A percentile compares a stretch with the other conserved stretches of the same genome.
Conservation (phyloP, 2,329 filamentous ascomycete genomes). For the Trichoderma aggressivum region DNA sequence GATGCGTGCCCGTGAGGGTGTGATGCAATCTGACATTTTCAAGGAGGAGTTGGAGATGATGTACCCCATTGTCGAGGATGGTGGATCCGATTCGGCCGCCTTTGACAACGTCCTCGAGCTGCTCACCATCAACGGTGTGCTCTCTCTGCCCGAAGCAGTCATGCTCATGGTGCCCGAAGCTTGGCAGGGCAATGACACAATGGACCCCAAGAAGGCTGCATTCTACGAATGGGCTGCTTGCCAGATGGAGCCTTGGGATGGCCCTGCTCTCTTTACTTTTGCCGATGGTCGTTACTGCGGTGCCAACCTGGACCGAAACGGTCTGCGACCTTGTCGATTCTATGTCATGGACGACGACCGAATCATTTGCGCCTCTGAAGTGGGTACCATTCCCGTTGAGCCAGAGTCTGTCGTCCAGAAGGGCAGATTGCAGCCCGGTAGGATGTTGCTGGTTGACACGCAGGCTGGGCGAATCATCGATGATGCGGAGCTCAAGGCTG, state of each 20-base stretch:
- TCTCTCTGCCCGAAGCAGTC: constrained; percentile 91
- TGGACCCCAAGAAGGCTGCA: constrained; percentile 92
- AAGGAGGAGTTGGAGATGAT: constrained; percentile 86
- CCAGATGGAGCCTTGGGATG: constrained; percentile 99
- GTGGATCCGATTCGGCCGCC: constrained; percentile 92
- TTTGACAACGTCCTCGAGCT: constrained; percentile 97
- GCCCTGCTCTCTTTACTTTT: constrained; percentile 93
- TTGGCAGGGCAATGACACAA: constrained; percentile 88
- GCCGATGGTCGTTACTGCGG: constrained; percentile 95
- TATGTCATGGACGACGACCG: constrained; percentile 96
- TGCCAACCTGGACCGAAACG: constrained; percentile 94
- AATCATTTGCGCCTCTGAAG: constrained; percentile 95
- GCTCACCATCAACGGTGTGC: constrained; percentile 89
- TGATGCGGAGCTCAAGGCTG: constrained; percentile 85
- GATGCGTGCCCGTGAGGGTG: constrained; percentile 96
- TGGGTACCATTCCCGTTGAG: constrained; percentile 88
- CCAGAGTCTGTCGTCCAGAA: constrained; percentile 89
- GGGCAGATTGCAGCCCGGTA: constrained; percentile 87
- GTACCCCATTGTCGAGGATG: constrained; percentile 94
- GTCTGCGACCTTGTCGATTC: constrained; percentile 91
- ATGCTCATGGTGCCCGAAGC: constrained; percentile 99
- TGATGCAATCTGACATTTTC: constrained; percentile 90
- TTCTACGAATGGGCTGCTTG: constrained; percentile 99
- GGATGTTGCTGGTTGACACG: constrained; percentile 95
- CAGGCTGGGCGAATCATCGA: constrained; percentile 87